Conservation (phyloP, 805 yeast genomes). For the Myxozyma monticola region DNA sequence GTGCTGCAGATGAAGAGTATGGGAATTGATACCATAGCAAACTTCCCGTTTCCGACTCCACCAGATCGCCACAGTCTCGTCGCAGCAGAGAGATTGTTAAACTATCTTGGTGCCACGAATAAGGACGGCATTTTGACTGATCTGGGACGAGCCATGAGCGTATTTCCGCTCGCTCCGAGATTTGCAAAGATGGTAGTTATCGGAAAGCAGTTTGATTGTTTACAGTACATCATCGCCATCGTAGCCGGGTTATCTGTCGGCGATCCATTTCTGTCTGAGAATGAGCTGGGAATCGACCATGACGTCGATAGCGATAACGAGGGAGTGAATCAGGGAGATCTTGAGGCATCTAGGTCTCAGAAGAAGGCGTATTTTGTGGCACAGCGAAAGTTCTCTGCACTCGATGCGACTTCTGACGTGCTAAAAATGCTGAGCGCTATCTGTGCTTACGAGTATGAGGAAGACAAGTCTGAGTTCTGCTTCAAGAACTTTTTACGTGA, state of each 20-base stretch:
- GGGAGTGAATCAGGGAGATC: constrained; percentile 35
- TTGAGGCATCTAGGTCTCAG: constrained; percentile 30
- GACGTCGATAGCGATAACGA: constrained; percentile 38
- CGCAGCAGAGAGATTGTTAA: constrained; percentile 67
- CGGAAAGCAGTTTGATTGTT: constrained; percentile 82
- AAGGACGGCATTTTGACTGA: constrained; percentile 61
- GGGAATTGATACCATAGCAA: constrained; percentile 88
- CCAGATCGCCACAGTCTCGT: constrained; percentile 64
- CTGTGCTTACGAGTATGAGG: constrained; percentile 81
- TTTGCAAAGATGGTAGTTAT: constrained; percentile 86
- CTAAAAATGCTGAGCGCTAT: constrained; percentile 74
- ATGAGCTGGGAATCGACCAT: constrained; percentile 61
- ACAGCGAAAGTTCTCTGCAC: constrained; percentile 50
- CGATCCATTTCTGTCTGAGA: constrained; percentile 78
- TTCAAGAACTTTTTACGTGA: constrained; percentile 66
- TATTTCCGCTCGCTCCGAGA: constrained; percentile 91
- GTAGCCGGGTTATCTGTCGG: constrained; percentile 94
- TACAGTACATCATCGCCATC: constrained; percentile 85
- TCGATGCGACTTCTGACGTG: constrained; percentile 77
- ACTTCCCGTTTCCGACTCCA: constrained; percentile 96
- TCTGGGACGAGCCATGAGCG: constrained; percentile 80
- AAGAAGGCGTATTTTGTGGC: constrained; percentile 59
- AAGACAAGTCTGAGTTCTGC: constrained; percentile 52
- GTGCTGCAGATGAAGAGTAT: constrained; percentile 93
- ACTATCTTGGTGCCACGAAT: constrained; percentile 75